Evolutionary conservation across 2,329 filamentous ascomycete genomes (phyloP).

Genomic region (Calonectria pseudoturangicola): DNA sequence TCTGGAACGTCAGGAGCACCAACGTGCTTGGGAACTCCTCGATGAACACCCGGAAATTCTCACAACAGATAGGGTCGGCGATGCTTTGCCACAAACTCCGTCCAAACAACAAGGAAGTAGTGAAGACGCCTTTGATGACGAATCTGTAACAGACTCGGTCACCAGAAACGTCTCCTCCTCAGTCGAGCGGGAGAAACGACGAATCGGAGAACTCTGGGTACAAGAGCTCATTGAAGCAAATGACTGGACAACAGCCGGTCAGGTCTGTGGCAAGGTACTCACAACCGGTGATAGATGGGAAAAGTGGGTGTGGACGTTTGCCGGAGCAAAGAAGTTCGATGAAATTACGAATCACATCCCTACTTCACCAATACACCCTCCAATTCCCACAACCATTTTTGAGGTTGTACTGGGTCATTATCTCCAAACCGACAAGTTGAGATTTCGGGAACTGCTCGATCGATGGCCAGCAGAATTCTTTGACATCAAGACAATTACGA

Average conservation of each 20-base stretch:
- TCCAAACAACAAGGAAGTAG: slow-evolving; percentile 62
- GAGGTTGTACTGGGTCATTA: slow-evolving; percentile 94
- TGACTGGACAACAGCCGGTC: slow-evolving; percentile 86
- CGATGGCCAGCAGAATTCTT: slow-evolving; percentile 91
- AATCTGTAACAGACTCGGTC: slow-evolving; percentile 73
- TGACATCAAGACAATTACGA: slow-evolving; percentile 84
- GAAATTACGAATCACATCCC: slow-evolving; percentile 93
- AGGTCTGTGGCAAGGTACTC: slow-evolving; percentile 88
- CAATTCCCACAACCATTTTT: slow-evolving; percentile 88
- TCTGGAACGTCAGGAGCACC: slow-evolving; percentile 85
- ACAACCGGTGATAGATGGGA: slow-evolving; percentile 90
- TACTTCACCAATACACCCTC: slow-evolving; percentile 83
- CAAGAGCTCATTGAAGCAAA: slow-evolving; percentile 85
- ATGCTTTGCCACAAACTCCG: slow-evolving; percentile 64
- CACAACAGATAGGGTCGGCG: slow-evolving; percentile 62
- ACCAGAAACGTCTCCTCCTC: slow-evolving; percentile 76
- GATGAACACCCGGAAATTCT: slow-evolving; percentile 89
- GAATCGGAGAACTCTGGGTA: slow-evolving; percentile 95
- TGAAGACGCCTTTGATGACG: slow-evolving; percentile 85
- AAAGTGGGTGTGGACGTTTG: slow-evolving; percentile 96
- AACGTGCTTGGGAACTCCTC: slow-evolving; percentile 91
- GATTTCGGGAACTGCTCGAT: slow-evolving; percentile 87
- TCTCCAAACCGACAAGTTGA: slow-evolving; percentile 83
- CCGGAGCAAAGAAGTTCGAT: slow-evolving; percentile 88
- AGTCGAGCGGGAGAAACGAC: slow-evolving; percentile 89